A percentile compares a stretch with the other conserved stretches of the same genome.
phyloP scores from a whole-genome alignment of 495 filamentous ascomycete species.

The Staphylotrichum tortipilum region DNA sequence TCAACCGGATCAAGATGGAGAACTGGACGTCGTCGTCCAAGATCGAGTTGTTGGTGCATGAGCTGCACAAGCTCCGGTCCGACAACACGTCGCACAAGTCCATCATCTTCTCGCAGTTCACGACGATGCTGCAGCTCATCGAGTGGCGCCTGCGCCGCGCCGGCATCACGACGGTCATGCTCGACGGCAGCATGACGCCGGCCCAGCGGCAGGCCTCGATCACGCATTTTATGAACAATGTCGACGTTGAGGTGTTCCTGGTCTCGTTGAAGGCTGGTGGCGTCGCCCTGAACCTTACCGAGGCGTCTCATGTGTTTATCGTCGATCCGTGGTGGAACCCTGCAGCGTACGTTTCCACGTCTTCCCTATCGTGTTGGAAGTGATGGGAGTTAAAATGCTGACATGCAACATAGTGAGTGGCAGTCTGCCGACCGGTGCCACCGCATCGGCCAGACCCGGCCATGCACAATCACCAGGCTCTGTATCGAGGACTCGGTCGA shows the following conservation, averaged over 20 bases:
- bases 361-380: neutral
- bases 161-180: constrained; percentile 95
- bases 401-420: constrained; percentile 55
- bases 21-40: constrained; percentile 97
- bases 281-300: constrained; percentile 89
- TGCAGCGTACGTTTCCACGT: constrained; percentile 45
- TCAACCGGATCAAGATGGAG: constrained; percentile 95
- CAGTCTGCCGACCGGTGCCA: constrained; percentile 94
- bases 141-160: constrained; percentile 93
- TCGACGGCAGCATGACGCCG: constrained; percentile 92
- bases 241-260: constrained; percentile 86
- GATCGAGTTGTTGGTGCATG: constrained; percentile 91
- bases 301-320: constrained; percentile 89
- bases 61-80: constrained; percentile 77
- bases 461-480: constrained; percentile 86
- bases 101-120: constrained; percentile 97
- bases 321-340: constrained; percentile 99
- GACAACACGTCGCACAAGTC: constrained; percentile 90
- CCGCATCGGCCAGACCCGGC: constrained; percentile 88
- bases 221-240: constrained; percentile 85
- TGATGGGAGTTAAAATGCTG: neutral
- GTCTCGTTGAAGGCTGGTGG: constrained; percentile 93
- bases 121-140: constrained; percentile 92
- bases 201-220: constrained; percentile 86
- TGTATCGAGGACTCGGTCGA: constrained; percentile 96